Evolutionary conservation across 1,284 basidiomycete species (phyloP), one percentile per base, ranked within the genome.

Genomic region (Ceratobasidium sp.): DNA sequence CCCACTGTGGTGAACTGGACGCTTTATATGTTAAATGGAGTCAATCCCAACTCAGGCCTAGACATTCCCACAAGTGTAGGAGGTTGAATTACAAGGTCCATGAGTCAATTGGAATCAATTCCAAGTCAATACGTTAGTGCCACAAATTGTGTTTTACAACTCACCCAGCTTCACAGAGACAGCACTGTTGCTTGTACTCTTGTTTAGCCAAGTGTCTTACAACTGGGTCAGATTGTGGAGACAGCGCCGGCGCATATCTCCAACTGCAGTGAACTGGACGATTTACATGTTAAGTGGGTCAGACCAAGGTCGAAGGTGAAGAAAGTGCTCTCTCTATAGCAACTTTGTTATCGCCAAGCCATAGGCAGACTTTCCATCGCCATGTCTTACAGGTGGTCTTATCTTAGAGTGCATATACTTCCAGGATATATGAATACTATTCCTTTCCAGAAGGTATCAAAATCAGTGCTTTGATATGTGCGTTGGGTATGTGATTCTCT

Each of bases 401-500:
- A 49, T 49, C n/a, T 49, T 49, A 49, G 47, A 49, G 47, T 49
- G 18, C 7, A n/a, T 16, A 7, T n/a, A 49, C 18, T 16, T n/a
- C 18, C 23, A n/a, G 18, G 23, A 23, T 23, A 23, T 49, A 16
- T 49, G 47, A 23, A 49, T n/a, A n/a, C n/a, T 23, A 49, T 16
- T 49, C 47, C 47, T 49, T 49, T 49, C 47, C 47, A 49, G 47
- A 49, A n/a, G 47, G 47, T 18, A n/a, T n/a, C 47, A 49, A 49
- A 49, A 49, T 49, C 47, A 49, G 18, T 49, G 6, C 7, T 6
- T n/a, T 16, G 18, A 49, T 9, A 23, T 44, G 43, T 49, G 47
- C 47, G 47, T n/a, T 49, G 47, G 18, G 47, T 49, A 49, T 49
- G n/a, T 49, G 47, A 49, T 49, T 49, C 47, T 49, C 47, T 49